A percentile compares a stretch with the other conserved stretches of the same genome.
Conservation (phyloP, 2,329 filamentous ascomycete species). For the Penicillium paneum region DNA sequence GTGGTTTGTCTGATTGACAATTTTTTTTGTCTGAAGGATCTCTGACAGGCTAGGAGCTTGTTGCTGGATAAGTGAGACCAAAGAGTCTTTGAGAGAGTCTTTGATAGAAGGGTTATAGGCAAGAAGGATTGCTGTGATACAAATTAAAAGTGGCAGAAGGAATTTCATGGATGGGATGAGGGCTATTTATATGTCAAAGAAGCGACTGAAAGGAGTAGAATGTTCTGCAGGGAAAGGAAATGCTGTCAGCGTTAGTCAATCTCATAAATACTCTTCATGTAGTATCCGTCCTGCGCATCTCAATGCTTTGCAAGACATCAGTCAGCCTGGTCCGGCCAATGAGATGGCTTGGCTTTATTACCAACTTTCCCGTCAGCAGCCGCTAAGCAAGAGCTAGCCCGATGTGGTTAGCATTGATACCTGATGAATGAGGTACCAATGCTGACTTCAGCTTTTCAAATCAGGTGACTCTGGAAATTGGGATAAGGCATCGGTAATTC, state of each 20-base stretch:
- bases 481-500: neutral
- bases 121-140: constrained; percentile 34
- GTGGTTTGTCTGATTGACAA: constrained; percentile 5
- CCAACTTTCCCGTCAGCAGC: constrained; percentile 31
- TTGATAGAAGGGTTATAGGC: constrained; percentile 25
- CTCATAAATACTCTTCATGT: constrained; percentile 18
- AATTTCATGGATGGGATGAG: constrained; percentile 32
- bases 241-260: constrained; percentile 30
- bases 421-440: constrained; percentile 1
- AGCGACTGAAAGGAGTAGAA: constrained; percentile 23
- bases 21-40: constrained; percentile 11
- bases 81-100: constrained; percentile 14
- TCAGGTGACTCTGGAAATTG: neutral
- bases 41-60: constrained; percentile 18
- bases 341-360: constrained; percentile 10
- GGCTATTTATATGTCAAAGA: constrained; percentile 30
- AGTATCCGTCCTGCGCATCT: neutral
- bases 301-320: constrained; percentile 26
- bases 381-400: constrained; percentile 5
- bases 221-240: constrained; percentile 6
- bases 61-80: constrained; percentile 19
- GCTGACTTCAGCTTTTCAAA: neutral
- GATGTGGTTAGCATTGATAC: neutral
- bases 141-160: constrained; percentile 38
- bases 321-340: constrained; percentile 21